Evolutionary conservation across 345 rosid species (phyloP).

Genomic region (Excoecaria agallocha): DNA sequence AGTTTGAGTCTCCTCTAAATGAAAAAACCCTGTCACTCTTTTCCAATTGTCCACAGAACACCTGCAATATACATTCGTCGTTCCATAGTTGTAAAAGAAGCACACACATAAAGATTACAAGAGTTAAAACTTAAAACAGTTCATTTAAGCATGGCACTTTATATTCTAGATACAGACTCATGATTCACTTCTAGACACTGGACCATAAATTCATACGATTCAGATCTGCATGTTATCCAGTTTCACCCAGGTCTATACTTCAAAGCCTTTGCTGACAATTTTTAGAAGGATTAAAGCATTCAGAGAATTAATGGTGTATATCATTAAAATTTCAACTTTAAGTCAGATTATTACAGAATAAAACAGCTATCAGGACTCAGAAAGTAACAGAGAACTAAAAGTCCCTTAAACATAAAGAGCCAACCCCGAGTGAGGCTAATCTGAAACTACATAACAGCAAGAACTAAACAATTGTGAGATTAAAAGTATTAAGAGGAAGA

Average conservation of each 20-base stretch:
- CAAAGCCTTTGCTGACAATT: background rate
- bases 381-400: background rate
- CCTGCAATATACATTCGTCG: slow-evolving; percentile 35
- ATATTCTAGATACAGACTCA: background rate
- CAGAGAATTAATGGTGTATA: background rate
- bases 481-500: background rate
- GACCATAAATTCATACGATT: background rate
- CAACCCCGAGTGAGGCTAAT: background rate
- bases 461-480: background rate
- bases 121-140: background rate
- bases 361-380: background rate
- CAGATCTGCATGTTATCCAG: background rate
- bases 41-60: slow-evolving; percentile 56
- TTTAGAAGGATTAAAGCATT: background rate
- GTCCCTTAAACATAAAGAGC: background rate
- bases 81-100: background rate
- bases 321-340: background rate
- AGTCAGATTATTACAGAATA: background rate
- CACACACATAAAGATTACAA: background rate
- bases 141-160: background rate
- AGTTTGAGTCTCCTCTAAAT: slow-evolving; percentile 70
- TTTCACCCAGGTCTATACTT: background rate
- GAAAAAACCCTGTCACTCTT: slow-evolving; percentile 42
- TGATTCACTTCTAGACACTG: background rate
- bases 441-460: background rate